Evolutionary conservation across 1,284 basidiomycete genomes (phyloP), one percentile per base, ranked within the genome.

Genomic region (Marasmius fiardii): DNA sequence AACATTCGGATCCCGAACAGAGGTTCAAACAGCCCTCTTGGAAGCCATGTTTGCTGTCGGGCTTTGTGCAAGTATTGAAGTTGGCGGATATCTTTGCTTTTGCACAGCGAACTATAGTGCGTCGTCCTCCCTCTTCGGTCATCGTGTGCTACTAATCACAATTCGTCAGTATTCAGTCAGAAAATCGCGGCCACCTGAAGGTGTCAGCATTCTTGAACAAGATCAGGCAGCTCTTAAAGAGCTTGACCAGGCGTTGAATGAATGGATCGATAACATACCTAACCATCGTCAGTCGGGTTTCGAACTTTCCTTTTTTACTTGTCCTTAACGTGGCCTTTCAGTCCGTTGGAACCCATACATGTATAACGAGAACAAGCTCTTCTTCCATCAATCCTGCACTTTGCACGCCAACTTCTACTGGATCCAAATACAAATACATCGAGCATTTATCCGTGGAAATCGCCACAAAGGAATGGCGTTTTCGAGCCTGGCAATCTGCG

Each of bases 401-500:
- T 24, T 39, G n/a, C 45, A 28, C n/a, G 33, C 28, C 3, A 16
- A 18, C 11, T 49, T 28, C 33, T 54, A 48, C 21, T 45, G 23
- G 35, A 35, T 18, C 34, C 23, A 54, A 54, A 45, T 52, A n/a
- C 41, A 58, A 44, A 43, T 58, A 8, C 56, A 58, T 37, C 49
- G 85, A 28, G 85, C 85, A 0, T 88, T 87, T 64, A 86, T 88
- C 54, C 83, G 82, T 0, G 72, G 33, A 76, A 78, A 58, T 69
- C 26, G 26, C n/a, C 24, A 73, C 7, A 70, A 71, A 0, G 70
- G 71, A 10, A 65, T 74, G 4, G 66, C 74, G 1, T 79, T 79
- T 60, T 83, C 86, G 0, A 87, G 85, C 4, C 70, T 88, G 33
- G 83, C 85, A 0, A 87, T 88, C 48, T 88, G 86, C 28, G 54